Evolutionary conservation across 2,329 filamentous ascomycete species (phyloP), one percentile per base, ranked within the genome.

Genomic region (Penicillium sp.): DNA sequence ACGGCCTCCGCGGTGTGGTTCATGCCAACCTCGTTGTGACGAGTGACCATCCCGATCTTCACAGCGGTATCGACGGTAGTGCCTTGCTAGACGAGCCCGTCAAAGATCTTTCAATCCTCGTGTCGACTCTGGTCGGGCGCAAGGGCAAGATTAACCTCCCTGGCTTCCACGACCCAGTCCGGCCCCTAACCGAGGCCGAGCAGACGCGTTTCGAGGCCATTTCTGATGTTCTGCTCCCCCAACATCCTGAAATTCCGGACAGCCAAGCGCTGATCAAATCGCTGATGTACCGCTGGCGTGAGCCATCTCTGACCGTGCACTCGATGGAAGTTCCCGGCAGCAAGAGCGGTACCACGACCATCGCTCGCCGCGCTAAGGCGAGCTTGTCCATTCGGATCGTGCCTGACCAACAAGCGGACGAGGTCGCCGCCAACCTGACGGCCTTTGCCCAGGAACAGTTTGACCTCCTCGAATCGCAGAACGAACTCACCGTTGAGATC

Each of bases 31-130:
- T 98, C 6, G 89, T 92, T 61, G 87, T 99, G 27, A 89, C 96
- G 64, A 96, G 92, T 58, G 86, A 87, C 53, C 87, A 91, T 62
- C 92, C 93, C 0, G 95, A 99, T 75, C 84, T 96, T 2, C 95
- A 99, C 76, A 96, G 92, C 61, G 95, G 95, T 69, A 94, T 99
- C n/a, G 94, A 98, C 69, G 95, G 95, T 40, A 96, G 92, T 60
- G 87, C 90, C 61, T 85, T 96, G 77, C 86, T 95, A 60, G 91
- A 96, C 60, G 95, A 99, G 72, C 91, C 94, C 0, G 81, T 98
- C 9, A 96, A 96, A 41, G 95, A 99, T 73, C 82, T 99, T 1
- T 93, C 96, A 3, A 84, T 90, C 62, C 81, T 98, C 1, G 82
- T 99, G 5, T 87, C 90, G 1, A 92, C 87, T 54, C 82, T 99